Evolutionary conservation across 768 basidiomycete genomes (phyloP).

Genomic region (Suillus sp.): DNA sequence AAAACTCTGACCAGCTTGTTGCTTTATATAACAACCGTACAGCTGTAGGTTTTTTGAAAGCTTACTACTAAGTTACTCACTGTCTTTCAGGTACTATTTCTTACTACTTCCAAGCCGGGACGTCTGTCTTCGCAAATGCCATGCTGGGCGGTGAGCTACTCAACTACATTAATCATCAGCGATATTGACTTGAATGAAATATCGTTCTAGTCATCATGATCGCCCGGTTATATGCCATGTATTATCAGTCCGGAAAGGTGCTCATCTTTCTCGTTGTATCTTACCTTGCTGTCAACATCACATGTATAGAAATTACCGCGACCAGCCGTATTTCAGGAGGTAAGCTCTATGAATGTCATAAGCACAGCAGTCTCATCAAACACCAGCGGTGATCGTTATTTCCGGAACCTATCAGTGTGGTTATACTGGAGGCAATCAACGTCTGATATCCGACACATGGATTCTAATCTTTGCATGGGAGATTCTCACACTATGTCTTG

Average conservation of each 20-base stretch:
- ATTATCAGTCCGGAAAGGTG: not conserved
- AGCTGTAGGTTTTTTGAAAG: not conserved
- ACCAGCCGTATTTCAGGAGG: not conserved
- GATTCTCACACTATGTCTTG: not conserved
- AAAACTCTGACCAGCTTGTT: not conserved
- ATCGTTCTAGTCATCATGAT: not conserved
- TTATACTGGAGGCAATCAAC: not conserved
- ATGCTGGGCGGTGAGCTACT: not conserved
- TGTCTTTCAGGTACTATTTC: not conserved
- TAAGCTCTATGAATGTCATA: not conserved
- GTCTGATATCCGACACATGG: not conserved
- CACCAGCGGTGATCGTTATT: not conserved
- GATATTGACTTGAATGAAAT: not conserved
- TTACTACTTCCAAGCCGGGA: not conserved
- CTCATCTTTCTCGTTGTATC: not conserved
- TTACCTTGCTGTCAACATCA: not conserved
- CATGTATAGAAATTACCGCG: not conserved
- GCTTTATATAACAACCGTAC: not conserved
- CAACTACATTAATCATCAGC: not conserved
- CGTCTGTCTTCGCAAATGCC: not conserved
- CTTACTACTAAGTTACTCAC: not conserved
- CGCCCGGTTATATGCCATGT: slow-evolving; percentile 1
- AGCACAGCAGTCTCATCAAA: not conserved
- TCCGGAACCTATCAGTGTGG: not conserved
- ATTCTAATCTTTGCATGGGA: not conserved